Conservation (phyloP, 805 yeast genomes). For the Wickerhamomyces pijperi region DNA sequence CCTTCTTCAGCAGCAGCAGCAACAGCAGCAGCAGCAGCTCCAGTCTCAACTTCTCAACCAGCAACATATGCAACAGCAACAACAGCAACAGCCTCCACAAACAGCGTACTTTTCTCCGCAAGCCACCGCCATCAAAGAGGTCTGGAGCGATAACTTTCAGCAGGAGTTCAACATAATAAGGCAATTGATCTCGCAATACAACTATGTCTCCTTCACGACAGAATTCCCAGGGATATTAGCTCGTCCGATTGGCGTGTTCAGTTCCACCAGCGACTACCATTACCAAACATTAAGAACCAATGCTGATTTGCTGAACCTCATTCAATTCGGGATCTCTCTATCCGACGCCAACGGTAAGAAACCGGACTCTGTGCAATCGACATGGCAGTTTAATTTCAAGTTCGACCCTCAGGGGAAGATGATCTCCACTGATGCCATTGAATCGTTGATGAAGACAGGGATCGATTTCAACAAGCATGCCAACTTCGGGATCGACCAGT, state of each 20-base stretch:
- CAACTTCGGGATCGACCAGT: conserved; percentile 65
- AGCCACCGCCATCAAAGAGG: conserved; percentile 39
- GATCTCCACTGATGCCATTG: conserved; percentile 80
- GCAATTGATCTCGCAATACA: conserved; percentile 43
- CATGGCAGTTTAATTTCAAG: conserved; percentile 95
- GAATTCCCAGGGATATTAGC: conserved; percentile 96
- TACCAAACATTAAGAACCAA: conserved; percentile 91
- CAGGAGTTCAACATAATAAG: conserved; percentile 55
- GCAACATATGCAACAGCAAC: conserved; percentile 14
- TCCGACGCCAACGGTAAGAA: conserved; percentile 59
- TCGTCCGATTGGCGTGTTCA: conserved; percentile 89
- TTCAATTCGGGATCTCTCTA: conserved; percentile 76
- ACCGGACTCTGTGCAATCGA: conserved; percentile 55
- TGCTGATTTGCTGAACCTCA: conserved; percentile 74
- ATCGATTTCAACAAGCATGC: conserved; percentile 69
- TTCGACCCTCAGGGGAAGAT: conserved; percentile 71
- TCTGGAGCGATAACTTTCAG: conserved; percentile 62
- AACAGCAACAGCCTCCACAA: conserved; percentile 5
- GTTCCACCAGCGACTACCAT: conserved; percentile 84
- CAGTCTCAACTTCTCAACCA: conserved; percentile 9
- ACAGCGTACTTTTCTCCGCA: conserved; percentile 23
- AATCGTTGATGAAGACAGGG: conserved; percentile 71
- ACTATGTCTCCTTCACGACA: conserved; percentile 63
- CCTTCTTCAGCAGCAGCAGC: conserved; percentile 5
- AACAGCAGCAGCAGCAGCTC: conserved; percentile 10